These are phyloP conservation scores for Calonectria henricotiae DNA, from an alignment of 2,329 filamentous ascomycete genomes.

Conservation along the genomic window DNA sequence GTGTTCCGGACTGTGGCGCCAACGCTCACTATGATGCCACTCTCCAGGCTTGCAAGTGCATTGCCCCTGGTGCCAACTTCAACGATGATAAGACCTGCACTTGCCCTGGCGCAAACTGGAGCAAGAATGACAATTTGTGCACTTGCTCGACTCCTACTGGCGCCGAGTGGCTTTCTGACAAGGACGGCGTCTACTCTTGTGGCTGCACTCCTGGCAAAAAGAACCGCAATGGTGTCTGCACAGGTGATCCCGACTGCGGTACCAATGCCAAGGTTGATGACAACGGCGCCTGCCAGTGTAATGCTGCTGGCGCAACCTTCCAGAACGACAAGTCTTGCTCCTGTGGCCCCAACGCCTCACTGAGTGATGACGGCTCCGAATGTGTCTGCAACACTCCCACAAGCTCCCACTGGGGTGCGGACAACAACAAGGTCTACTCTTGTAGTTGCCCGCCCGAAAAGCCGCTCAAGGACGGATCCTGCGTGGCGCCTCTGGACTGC, in stretches of 20 bases:
- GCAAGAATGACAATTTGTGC: not conserved
- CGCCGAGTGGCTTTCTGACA: no score
- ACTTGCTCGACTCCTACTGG: not conserved
- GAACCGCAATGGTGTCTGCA: no score
- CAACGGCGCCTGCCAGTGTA: not conserved
- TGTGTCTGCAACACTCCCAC: not conserved
- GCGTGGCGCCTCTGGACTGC: not conserved
- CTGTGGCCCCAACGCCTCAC: not conserved
- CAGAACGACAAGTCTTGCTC: not conserved
- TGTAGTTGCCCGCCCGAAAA: not conserved
- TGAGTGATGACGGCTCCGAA: not conserved
- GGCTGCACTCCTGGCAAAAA: no score
- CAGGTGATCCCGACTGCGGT: no score
- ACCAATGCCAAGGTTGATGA: not conserved
- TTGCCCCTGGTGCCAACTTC: slow-evolving; percentile 1
- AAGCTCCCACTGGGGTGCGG: not conserved
- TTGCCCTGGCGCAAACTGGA: not conserved
- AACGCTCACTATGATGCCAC: not conserved
- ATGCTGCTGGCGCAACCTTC: not conserved
- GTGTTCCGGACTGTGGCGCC: not conserved
- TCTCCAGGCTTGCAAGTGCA: not conserved
- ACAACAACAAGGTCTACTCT: not conserved
- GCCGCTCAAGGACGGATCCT: not conserved
- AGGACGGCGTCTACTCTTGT: no score
- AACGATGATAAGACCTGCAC: not conserved